phyloP scores from a whole-genome alignment of 2,329 filamentous ascomycete species.

The Fusarium humuli region DNA sequence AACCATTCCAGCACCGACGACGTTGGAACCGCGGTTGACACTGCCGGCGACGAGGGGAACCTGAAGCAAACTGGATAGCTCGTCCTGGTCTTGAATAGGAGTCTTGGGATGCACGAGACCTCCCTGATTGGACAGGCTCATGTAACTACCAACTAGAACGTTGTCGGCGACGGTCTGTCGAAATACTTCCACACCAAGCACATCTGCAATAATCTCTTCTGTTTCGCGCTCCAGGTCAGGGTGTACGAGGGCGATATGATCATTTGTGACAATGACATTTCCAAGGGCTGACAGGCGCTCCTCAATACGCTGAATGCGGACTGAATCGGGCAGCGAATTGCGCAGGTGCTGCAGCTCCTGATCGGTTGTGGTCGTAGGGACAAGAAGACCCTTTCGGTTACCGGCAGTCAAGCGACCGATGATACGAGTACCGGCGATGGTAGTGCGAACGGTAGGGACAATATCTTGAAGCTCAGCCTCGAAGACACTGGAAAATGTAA shows the following conservation, averaged over 20 bases:
- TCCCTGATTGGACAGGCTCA: slow-evolving; percentile 94
- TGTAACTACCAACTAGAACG: slow-evolving; percentile 95
- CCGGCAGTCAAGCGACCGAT: slow-evolving; percentile 94
- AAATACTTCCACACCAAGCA: slow-evolving; percentile 89
- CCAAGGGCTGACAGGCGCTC: slow-evolving; percentile 94
- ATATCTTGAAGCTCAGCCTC: slow-evolving; percentile 98
- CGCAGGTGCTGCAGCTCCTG: slow-evolving; percentile 98
- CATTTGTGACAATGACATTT: slow-evolving; percentile 96
- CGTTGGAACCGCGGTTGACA: slow-evolving; percentile 91
- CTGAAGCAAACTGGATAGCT: slow-evolving; percentile 91
- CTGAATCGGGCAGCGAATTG: slow-evolving; percentile 89
- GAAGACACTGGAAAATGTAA: slow-evolving; percentile 74
- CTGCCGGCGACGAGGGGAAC: slow-evolving; percentile 94
- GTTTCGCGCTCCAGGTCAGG: slow-evolving; percentile 97
- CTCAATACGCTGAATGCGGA: slow-evolving; percentile 97
- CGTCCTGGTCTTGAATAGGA: slow-evolving; percentile 96
- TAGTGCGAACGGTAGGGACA: slow-evolving; percentile 95
- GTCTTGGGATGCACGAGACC: slow-evolving; percentile 98
- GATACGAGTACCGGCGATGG: slow-evolving; percentile 95
- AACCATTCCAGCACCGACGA: slow-evolving; percentile 80
- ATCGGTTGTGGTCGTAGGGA: slow-evolving; percentile 95
- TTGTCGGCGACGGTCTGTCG: slow-evolving; percentile 97
- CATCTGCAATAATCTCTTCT: slow-evolving; percentile 97
- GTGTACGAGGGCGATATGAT: slow-evolving; percentile 96
- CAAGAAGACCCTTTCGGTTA: slow-evolving; percentile 96